phyloP scores from a whole-genome alignment of 169 alveolate genomes.

The Plasmodium vinckei region DNA sequence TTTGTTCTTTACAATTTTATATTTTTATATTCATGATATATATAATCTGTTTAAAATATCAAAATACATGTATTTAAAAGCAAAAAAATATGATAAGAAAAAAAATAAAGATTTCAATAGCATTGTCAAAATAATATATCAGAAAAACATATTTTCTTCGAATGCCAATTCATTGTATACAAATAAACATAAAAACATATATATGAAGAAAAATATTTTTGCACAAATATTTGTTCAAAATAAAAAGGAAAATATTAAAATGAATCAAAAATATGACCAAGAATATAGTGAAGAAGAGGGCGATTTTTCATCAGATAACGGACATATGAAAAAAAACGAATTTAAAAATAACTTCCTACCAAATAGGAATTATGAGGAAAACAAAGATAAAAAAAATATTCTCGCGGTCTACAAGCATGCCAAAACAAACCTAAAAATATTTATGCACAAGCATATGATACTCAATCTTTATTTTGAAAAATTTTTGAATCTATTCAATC shows the following conservation, averaged over 20 bases:
- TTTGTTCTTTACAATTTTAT: conserved; percentile 45
- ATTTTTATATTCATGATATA: conserved; percentile 41
- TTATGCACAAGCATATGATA: conserved; percentile 69
- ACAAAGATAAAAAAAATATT: conserved; percentile 45
- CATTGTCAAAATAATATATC: conserved; percentile 58
- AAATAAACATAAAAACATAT: conserved; percentile 52
- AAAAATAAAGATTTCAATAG: conserved; percentile 42
- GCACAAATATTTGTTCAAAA: conserved; percentile 72
- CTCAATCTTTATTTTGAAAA: conserved; percentile 58
- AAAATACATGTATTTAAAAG: conserved; percentile 45
- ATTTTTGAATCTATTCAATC: conserved; percentile 58
- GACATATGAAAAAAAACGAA: conserved; percentile 33
- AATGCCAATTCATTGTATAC: conserved; percentile 29
- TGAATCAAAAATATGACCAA: conserved; percentile 46
- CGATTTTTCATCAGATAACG: conserved; percentile 25
- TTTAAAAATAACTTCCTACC: conserved; percentile 29
- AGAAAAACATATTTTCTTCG: conserved; percentile 47
- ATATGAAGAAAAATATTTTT: conserved; percentile 63
- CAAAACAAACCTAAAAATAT: conserved; percentile 41
- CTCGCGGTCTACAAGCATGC: conserved; percentile 53
- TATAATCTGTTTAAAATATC: conserved; percentile 34
- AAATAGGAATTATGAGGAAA: conserved; percentile 62
- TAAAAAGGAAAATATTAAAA: conserved; percentile 38
- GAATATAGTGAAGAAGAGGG: conserved; percentile 30
- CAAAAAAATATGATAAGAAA: conserved; percentile 50